phyloP scores from a whole-genome alignment of 2,329 filamentous ascomycete genomes.

The Claviceps pazoutovae region DNA sequence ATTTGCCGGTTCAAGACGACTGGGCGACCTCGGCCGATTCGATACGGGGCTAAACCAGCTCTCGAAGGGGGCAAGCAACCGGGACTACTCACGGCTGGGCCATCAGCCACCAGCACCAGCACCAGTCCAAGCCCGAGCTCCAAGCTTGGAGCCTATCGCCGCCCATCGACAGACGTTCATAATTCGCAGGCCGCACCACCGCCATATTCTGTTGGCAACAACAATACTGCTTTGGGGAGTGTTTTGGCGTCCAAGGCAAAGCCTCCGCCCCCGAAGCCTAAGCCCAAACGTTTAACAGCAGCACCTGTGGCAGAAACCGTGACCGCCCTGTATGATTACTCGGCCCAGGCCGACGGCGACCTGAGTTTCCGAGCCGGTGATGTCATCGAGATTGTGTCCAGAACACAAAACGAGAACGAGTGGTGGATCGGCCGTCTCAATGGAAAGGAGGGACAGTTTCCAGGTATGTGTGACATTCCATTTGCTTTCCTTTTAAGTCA shows the following conservation, averaged over 20 bases:
- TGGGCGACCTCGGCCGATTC: slow-evolving; percentile 49
- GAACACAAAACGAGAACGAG: slow-evolving; percentile 86
- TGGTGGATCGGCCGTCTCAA: slow-evolving; percentile 86
- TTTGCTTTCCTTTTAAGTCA: not conserved
- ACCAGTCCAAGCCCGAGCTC: slow-evolving; percentile 12
- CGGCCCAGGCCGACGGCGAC: slow-evolving; percentile 88
- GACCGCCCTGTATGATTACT: slow-evolving; percentile 90
- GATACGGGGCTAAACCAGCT: slow-evolving; percentile 43
- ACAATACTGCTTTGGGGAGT: slow-evolving; percentile 27
- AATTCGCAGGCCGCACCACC: slow-evolving; percentile 43
- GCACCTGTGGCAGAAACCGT: slow-evolving; percentile 58
- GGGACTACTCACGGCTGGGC: slow-evolving; percentile 37
- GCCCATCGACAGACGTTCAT: slow-evolving; percentile 28
- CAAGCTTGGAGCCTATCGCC: slow-evolving; percentile 23
- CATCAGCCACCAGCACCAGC: slow-evolving; percentile 6
- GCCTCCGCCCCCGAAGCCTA: slow-evolving; percentile 60
- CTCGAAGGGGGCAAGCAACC: slow-evolving; percentile 34
- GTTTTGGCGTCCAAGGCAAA: slow-evolving; percentile 48
- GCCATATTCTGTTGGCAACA: slow-evolving; percentile 46
- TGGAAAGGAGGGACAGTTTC: slow-evolving; percentile 80
- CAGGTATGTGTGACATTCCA: slow-evolving; percentile 47
- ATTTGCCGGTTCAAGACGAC: slow-evolving; percentile 90
- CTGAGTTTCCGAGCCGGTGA: slow-evolving; percentile 83
- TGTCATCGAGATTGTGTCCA: slow-evolving; percentile 70
- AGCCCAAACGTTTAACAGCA: slow-evolving; percentile 60